Percentiles rank a stretch among this genome's conserved stretches.
Evolutionary conservation across 441 rosid genomes (phyloP).

Genomic region (Gossypium gossypioides): DNA sequence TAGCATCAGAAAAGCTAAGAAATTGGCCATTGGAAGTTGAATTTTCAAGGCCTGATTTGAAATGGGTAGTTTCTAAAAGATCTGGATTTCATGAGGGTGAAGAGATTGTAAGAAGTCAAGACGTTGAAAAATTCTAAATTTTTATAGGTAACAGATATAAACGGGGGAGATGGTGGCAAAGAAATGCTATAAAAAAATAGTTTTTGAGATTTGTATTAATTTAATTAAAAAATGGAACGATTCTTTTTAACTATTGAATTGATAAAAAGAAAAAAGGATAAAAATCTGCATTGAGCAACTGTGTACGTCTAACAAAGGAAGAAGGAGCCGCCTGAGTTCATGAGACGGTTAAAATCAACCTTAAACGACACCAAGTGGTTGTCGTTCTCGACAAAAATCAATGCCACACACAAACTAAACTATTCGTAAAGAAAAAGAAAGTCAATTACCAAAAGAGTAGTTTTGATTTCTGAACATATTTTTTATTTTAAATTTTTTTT

Average conservation of each 20-base stretch:
- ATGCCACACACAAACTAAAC: neutral
- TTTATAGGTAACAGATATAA: neutral
- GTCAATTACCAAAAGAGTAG: too few species aligned
- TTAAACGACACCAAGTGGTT: neutral
- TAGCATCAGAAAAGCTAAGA: constrained; percentile 24
- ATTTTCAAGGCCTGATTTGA: constrained; percentile 23
- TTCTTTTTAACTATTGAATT: neutral
- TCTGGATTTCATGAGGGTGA: constrained; percentile 29
- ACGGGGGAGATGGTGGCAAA: constrained; percentile 14
- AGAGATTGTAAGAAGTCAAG: constrained; percentile 30
- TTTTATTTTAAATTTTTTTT: too few species aligned
- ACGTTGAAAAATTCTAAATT: constrained; percentile 7
- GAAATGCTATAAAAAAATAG: constrained; percentile 15
- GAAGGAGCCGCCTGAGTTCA: neutral
- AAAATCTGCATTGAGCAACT: neutral
- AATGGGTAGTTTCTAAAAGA: constrained; percentile 30
- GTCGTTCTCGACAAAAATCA: neutral
- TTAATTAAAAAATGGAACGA: neutral
- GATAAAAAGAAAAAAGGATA: neutral
- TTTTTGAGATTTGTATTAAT: neutral
- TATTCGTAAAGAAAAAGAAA: too few species aligned
- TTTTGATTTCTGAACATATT: too few species aligned
- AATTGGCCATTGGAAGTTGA: constrained; percentile 29
- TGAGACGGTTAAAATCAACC: neutral
- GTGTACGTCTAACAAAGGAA: neutral